Conservation (phyloP, 2,329 filamentous ascomycete species). For the Neospermospora avenae region DNA sequence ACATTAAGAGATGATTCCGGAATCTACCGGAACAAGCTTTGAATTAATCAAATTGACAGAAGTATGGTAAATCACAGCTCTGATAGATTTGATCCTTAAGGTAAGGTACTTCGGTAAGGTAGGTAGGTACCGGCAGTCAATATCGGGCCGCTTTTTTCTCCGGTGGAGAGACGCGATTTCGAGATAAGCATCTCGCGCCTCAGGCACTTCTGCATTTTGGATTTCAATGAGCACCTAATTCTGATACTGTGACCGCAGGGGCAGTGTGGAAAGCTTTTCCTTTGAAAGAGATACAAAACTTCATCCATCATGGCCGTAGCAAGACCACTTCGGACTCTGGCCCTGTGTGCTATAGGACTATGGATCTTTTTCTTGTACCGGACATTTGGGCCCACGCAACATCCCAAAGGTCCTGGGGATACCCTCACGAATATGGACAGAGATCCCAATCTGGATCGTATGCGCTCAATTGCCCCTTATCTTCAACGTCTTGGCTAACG, state of each 20-base stretch:
- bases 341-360: constrained; percentile 65
- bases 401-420: constrained; percentile 40
- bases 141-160: too few relatives aligned
- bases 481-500: constrained; percentile 11
- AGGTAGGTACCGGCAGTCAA: too few relatives aligned
- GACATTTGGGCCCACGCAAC: constrained; percentile 58
- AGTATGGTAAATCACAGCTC: too few relatives aligned
- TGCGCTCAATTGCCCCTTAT: constrained; percentile 36
- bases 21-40: too few relatives aligned
- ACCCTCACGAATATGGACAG: constrained; percentile 60
- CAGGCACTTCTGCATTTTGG: not conserved
- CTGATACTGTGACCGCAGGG: constrained; percentile 11
- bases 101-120: too few relatives aligned
- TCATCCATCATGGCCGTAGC: constrained; percentile 71
- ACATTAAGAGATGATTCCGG: too few relatives aligned
- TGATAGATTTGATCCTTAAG: too few relatives aligned
- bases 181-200: not conserved
- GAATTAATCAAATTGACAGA: too few relatives aligned
- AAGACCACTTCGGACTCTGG: constrained; percentile 77
- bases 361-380: constrained; percentile 79
- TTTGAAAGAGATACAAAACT: constrained; percentile 17
- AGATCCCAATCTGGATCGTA: constrained; percentile 87
- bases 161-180: too few relatives aligned
- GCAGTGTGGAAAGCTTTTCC: constrained; percentile 11
- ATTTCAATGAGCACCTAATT: constrained; percentile 2